phyloP scores from a whole-genome alignment of 2,329 filamentous ascomycete genomes.

The Arthrinium puccinioides region DNA sequence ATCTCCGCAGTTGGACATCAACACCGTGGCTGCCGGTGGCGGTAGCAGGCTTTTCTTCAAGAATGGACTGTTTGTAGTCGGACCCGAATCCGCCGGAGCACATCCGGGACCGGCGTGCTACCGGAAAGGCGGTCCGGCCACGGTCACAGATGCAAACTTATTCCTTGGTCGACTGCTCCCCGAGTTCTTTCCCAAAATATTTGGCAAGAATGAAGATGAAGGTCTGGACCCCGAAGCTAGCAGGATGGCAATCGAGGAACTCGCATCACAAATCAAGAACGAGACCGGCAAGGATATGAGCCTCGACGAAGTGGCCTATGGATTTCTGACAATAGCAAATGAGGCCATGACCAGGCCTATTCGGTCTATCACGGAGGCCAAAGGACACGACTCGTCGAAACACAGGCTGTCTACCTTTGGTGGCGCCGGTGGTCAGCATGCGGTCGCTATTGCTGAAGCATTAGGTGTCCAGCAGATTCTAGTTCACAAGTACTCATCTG shows the following conservation, averaged over 20 bases:
- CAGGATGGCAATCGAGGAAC: constrained; percentile 64
- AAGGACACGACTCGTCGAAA: constrained; percentile 83
- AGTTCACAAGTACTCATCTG: constrained; percentile 79
- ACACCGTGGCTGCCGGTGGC: constrained; percentile 87
- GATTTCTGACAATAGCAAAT: constrained; percentile 84
- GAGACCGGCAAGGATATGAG: constrained; percentile 68
- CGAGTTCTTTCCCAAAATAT: constrained; percentile 92
- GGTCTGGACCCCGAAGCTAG: constrained; percentile 72
- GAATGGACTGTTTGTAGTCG: constrained; percentile 85
- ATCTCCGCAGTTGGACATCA: constrained; percentile 87
- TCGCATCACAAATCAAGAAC: constrained; percentile 70
- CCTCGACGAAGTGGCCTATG: constrained; percentile 79
- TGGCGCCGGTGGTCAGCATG: constrained; percentile 85
- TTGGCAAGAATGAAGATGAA: constrained; percentile 81
- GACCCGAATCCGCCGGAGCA: constrained; percentile 81
- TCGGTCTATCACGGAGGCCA: constrained; percentile 82
- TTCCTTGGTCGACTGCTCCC: constrained; percentile 78
- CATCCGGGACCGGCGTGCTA: constrained; percentile 90
- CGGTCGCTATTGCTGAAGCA: constrained; percentile 81
- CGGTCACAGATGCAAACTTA: constrained; percentile 90
- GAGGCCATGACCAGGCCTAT: constrained; percentile 90
- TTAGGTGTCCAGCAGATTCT: constrained; percentile 81
- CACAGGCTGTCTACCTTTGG: constrained; percentile 91
- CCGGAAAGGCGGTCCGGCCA: constrained; percentile 79
- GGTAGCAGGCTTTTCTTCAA: constrained; percentile 79